Evolutionary conservation across 257 asterid genomes (phyloP).

Genomic region (Solanum appendiculatum): DNA sequence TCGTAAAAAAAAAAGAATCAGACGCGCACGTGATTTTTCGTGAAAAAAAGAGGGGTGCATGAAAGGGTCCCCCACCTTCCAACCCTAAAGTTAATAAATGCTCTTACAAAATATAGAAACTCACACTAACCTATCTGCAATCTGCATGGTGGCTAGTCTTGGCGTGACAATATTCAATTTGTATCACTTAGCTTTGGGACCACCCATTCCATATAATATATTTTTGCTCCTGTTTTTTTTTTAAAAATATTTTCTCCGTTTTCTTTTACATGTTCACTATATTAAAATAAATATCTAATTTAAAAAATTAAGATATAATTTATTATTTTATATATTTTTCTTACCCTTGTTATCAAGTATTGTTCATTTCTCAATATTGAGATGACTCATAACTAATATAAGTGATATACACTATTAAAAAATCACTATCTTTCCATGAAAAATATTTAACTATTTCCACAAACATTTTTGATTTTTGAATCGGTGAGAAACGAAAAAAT

Average conservation of each 20-base stretch:
- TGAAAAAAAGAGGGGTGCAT: neutral
- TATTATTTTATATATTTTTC: too few species aligned
- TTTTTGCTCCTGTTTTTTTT: neutral
- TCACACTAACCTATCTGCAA: slow-evolving; percentile 23
- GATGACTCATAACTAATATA: neutral
- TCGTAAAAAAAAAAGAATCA: neutral
- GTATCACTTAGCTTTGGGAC: slow-evolving; percentile 24
- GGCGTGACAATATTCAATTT: slow-evolving; percentile 51
- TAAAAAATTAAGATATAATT: too few species aligned
- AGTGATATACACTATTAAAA: neutral
- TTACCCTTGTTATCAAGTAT: too few species aligned
- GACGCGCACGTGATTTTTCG: neutral
- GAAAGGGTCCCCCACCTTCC: slow-evolving; percentile 25
- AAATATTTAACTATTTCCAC: too few species aligned
- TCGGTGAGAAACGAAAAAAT: too few species aligned
- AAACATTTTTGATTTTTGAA: too few species aligned
- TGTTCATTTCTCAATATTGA: neutral
- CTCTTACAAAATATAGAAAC: slow-evolving; percentile 23
- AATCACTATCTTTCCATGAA: too few species aligned
- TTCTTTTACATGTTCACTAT: too few species aligned
- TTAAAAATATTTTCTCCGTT: too few species aligned
- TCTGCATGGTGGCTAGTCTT: slow-evolving; percentile 24
- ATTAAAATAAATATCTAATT: too few species aligned
- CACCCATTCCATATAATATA: neutral
- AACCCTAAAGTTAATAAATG: slow-evolving; percentile 27